phyloP scores from a whole-genome alignment of 2,329 filamentous ascomycete genomes.

The Xylaria sp. region DNA sequence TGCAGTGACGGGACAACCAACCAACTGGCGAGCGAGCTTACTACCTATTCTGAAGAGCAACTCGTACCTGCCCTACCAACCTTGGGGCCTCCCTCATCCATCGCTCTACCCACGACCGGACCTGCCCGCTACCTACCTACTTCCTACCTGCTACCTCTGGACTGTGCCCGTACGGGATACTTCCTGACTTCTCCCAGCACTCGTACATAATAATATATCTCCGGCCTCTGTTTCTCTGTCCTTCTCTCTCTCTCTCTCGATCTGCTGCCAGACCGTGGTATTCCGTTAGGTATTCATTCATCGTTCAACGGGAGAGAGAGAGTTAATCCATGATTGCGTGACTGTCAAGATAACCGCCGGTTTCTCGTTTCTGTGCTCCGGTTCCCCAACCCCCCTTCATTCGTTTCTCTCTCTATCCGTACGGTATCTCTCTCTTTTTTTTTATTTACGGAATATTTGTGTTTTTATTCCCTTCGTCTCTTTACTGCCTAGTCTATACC shows the following conservation, averaged over 20 bases:
- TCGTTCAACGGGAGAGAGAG: constrained; percentile 2
- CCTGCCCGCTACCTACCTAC: background rate
- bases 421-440: background rate
- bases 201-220: background rate
- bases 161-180: no score
- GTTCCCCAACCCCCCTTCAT: background rate
- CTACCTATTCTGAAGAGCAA: no score
- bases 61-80: no score
- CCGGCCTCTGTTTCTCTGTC: background rate
- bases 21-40: no score
- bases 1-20: no score
- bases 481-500: background rate
- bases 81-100: no score
- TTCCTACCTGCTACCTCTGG: no score
- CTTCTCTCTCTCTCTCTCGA: background rate
- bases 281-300: background rate
- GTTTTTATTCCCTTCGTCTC: background rate
- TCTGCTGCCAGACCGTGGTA: background rate
- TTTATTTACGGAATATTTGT: background rate
- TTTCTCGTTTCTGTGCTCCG: constrained; percentile 5
- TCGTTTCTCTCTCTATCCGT: constrained; percentile 3
- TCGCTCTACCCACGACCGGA: background rate
- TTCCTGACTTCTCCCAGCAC: no score
- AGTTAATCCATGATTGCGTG: constrained; percentile 1
- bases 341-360: background rate